Base-by-base conservation (phyloP, 2,329 filamentous ascomycete species). In the Hypomyces rosellus region DNA sequence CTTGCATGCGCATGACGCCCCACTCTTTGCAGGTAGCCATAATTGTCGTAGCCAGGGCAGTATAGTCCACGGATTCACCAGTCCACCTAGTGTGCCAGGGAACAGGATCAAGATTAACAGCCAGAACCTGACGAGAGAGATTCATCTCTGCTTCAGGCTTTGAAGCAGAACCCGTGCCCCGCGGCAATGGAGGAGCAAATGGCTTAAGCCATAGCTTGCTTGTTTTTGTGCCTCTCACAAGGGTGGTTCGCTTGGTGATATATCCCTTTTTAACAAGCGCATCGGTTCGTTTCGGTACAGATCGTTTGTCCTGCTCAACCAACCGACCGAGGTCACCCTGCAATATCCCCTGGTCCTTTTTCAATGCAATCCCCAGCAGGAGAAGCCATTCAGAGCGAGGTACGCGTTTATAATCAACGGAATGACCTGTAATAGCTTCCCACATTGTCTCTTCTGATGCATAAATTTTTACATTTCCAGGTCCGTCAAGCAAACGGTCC, bases 301-400 rank as follows among this genome's bases (percentile, higher is more conserved):
- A 84, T 46, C 81, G 75, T 60, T 84, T 84, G 63, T 84, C 81
- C 61, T 84, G 81, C 18, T 75, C 73, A 12, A 79, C 78, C 1
- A 81, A 65, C 16, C 74, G 73, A 14, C 77, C 76, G 20, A 84
- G 69, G 51, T 84, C 80, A 38, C 77, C 78, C 63, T 85, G 81
- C 13, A 83, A 65, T 40, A 84, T 82, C 4, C 81, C 81, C 5
- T 74, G 66, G 7, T 71, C 67, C 46, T 73, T 76, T 13, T 71
- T 73, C 1, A 76, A 77, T 16, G 79, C 80, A 49, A 84, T 81
- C 15, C 77, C 78, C 15, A 80, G 67, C 8, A 84, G 69, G 2
- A 78, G 71, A 55, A 75, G 71, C 80, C 80, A 84, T 63, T 83
- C 80, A 11, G 78, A 77, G 11, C 72, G 70, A 2, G 80, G 79